A percentile compares a stretch with the other conserved stretches of the same genome.
phyloP scores from a whole-genome alignment of 2,329 filamentous ascomycete species.

The Xylariaceae sp. region DNA sequence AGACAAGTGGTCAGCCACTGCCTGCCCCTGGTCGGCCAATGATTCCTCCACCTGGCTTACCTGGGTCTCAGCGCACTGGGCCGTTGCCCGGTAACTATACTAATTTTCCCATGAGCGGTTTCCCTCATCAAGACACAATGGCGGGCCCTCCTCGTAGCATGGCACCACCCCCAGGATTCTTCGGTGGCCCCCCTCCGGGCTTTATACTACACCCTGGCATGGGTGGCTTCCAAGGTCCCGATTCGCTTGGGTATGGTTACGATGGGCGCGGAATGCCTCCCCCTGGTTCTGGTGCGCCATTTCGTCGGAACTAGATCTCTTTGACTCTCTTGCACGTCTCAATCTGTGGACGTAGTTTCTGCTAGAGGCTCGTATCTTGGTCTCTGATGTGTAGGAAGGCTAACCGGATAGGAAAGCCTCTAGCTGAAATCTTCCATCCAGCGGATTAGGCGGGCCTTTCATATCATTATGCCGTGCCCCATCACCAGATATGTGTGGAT shows the following conservation, averaged over 20 bases:
- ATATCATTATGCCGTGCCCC: not conserved
- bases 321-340: not conserved
- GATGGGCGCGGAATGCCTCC: conserved; percentile 55
- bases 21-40: conserved; percentile 49
- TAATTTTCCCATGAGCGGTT: conserved; percentile 54
- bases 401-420: not conserved
- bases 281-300: conserved; percentile 39
- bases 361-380: conserved; percentile 3
- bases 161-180: conserved; percentile 57
- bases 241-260: conserved; percentile 49
- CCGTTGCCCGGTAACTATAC: conserved; percentile 56
- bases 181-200: conserved; percentile 43
- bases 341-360: not conserved
- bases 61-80: conserved; percentile 42
- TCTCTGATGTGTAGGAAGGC: not conserved
- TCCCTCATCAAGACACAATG: conserved; percentile 51
- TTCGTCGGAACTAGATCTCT: conserved; percentile 35
- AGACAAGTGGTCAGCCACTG: conserved; percentile 39
- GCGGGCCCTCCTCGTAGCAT: conserved; percentile 40
- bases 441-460: not conserved
- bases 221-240: conserved; percentile 53
- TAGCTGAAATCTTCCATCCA: not conserved
- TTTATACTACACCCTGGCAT: conserved; percentile 54
- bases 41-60: conserved; percentile 58
- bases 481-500: not conserved